Conservation (phyloP, 768 basidiomycete genomes). For the Russula brevipes region DNA sequence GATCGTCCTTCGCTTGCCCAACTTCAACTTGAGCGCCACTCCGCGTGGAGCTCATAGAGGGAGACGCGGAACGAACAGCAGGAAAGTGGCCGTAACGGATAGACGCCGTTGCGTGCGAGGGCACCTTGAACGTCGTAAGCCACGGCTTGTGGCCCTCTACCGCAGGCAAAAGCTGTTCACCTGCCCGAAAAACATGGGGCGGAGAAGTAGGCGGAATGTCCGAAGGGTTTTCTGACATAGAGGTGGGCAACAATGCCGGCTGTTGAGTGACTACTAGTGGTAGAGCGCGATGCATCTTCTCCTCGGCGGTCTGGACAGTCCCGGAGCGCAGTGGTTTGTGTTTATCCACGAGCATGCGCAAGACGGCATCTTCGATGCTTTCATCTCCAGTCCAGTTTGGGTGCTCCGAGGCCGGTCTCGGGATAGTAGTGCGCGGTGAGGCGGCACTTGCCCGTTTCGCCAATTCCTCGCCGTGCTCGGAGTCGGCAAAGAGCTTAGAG, state of each 20-base stretch:
- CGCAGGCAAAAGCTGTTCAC: conserved; percentile 50
- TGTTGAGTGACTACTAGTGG: conserved; percentile 35
- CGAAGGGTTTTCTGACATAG: conserved; percentile 6
- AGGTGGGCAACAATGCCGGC: conserved; percentile 19
- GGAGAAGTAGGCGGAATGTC: not conserved
- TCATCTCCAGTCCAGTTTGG: conserved; percentile 81
- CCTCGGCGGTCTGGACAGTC: conserved; percentile 53
- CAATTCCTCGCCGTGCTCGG: conserved; percentile 45
- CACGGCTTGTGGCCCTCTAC: conserved; percentile 58
- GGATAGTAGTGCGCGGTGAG: conserved; percentile 24
- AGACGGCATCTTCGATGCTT: conserved; percentile 57
- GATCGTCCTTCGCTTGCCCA: conserved; percentile 34
- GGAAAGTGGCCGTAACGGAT: conserved; percentile 48
- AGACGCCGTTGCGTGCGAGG: conserved; percentile 48
- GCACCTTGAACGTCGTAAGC: conserved; percentile 62
- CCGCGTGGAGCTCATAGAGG: conserved; percentile 13
- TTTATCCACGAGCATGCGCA: conserved; percentile 83
- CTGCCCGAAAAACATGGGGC: conserved; percentile 29
- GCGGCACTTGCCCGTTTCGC: conserved; percentile 29
- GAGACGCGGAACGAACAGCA: conserved; percentile 15
- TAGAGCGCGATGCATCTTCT: conserved; percentile 53
- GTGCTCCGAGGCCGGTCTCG: conserved; percentile 40
- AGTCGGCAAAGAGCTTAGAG: conserved; percentile 63
- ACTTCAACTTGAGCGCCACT: conserved; percentile 30
- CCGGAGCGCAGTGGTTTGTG: conserved; percentile 75